Evolutionary conservation across 306 rosid genomes (phyloP), one percentile per base, ranked within the genome.

Genomic region (Acacia melanoxylon): DNA sequence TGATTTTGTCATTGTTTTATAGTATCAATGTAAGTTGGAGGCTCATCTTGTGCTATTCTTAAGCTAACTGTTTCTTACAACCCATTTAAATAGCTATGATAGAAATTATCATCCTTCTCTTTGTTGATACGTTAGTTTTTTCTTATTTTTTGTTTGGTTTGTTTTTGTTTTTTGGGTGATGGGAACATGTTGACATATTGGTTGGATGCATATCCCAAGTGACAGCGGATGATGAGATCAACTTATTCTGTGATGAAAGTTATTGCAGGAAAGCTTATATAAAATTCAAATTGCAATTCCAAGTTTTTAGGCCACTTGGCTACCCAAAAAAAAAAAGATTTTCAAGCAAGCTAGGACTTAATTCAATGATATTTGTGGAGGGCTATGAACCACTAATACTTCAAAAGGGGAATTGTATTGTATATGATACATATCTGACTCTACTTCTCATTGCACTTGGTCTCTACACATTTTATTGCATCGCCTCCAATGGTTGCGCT

Each of bases 1-100:
- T 95, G 84, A 70, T 91, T 85, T 89, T 95, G 87, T 93, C 98
- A 52, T 78, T 95, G 75, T 95, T 95, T 89, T 95, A 79, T 77
- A 85, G 89, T 78, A 85, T 95, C 83, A 80, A 81, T 75, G 99
- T 95, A 89, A 89, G 98, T 79, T 33, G 52, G 80, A 72, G 81
- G 72, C 77, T 79, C 67, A 61, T 67, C 44, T 27, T 46, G 71
- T 74, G 59, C 63, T 75, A 25, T 40, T 68, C 73, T 49, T 49
- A 49, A 49, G 58, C 58, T 0, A 51, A 51, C 58, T 51, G 8
- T 51, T 14, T 51, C 58, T 51, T 51, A 17, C n/a, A 16, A 52
- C 61, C 61, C 22, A 20, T 52, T 61, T 73, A 49, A 44, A 74
- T 27, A 51, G 22, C 35, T 75, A 74, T 46, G 46, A 76, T 77